Base-by-base conservation (phyloP, 805 yeast genomes). In the Hanseniaspora hatyaiensis region DNA sequence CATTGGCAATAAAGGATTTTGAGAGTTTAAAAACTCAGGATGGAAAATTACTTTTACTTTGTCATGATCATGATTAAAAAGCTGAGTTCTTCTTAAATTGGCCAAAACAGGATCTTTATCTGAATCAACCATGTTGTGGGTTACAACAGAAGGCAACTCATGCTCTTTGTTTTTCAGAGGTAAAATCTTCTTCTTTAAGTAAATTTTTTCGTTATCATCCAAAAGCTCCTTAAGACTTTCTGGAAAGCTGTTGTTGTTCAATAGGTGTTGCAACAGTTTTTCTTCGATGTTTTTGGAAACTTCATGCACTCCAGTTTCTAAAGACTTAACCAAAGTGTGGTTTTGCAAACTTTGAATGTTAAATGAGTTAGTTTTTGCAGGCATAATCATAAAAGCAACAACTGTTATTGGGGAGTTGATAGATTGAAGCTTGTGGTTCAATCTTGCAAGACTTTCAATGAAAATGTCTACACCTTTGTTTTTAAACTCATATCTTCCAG, bases 321-420 rank as follows among this genome's bases (percentile, higher is more conserved):
- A 73, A 47, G 95, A 94, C 62, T 82, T 82, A 55, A 88, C 82
- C 39, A 88, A 96, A 1, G 97, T 96, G 66, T 92, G 98, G 38
- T 96, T 95, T 67, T 82, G 84, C 57, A 89, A 73, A 4, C 97
- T 92, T 62, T 89, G 97, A 28, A 87, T 94, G 2, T 97, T 92
- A 65, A 86, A 89, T 0, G 96, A 88, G 57, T 83, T 80, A 49
- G 94, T 88, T 44, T 80, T 77, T 15, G 96, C 97, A 2, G 98
- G 98, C 97, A 92, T 92, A 65, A 89, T 89, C 59, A 89, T 86
- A 61, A 89, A 89, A 9, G 97, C 97, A 37, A 89, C 96, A 18
- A 89, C 92, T 0, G 97, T 89, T 72, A 80, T 82, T 57, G 82
- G 84, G 5, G 95, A 82, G 34, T 85, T 85, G 4, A 77, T 65